phyloP scores from a whole-genome alignment of 2,329 filamentous ascomycete species.

The Pseudomassariella vexata region DNA sequence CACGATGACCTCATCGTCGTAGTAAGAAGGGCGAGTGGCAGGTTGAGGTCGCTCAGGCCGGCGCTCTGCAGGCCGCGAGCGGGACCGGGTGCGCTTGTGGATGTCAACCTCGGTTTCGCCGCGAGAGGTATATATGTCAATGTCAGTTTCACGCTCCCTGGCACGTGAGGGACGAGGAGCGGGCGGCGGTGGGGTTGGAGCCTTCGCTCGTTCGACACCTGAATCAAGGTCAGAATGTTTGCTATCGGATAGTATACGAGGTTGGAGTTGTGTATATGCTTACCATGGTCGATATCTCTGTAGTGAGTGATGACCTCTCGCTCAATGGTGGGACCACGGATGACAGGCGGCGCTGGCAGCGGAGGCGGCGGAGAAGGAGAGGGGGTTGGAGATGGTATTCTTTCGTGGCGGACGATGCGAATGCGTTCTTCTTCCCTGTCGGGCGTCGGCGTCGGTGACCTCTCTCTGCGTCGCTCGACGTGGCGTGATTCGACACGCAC shows the following conservation, averaged over 20 bases:
- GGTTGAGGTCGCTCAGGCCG: constrained; percentile 33
- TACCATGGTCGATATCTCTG: constrained; percentile 81
- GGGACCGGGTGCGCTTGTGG: constrained; percentile 31
- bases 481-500: constrained; percentile 8
- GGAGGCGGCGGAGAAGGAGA: constrained; percentile 52
- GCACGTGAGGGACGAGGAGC: constrained; percentile 43
- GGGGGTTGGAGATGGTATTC: constrained; percentile 36
- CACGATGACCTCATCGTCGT: constrained; percentile 60
- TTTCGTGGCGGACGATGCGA: constrained; percentile 41
- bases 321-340: constrained; percentile 74
- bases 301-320: constrained; percentile 88
- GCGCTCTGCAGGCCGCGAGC: constrained; percentile 26
- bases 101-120: constrained; percentile 55
- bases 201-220: constrained; percentile 40
- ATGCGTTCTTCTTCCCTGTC: constrained; percentile 38
- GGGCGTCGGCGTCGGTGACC: constrained; percentile 27
- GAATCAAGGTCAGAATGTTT: constrained; percentile 1
- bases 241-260: constrained; percentile 1
- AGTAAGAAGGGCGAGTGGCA: constrained; percentile 20
- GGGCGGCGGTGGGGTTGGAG: constrained; percentile 41
- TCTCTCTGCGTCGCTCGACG: constrained; percentile 4
- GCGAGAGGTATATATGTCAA: constrained; percentile 53
- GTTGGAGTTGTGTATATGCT: constrained; percentile 25
- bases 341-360: constrained; percentile 56
- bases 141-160: constrained; percentile 51